Evolutionary conservation across 2,329 filamentous ascomycete species (phyloP), one percentile per base, ranked within the genome.

Genomic region (Colletotrichum karsti): DNA sequence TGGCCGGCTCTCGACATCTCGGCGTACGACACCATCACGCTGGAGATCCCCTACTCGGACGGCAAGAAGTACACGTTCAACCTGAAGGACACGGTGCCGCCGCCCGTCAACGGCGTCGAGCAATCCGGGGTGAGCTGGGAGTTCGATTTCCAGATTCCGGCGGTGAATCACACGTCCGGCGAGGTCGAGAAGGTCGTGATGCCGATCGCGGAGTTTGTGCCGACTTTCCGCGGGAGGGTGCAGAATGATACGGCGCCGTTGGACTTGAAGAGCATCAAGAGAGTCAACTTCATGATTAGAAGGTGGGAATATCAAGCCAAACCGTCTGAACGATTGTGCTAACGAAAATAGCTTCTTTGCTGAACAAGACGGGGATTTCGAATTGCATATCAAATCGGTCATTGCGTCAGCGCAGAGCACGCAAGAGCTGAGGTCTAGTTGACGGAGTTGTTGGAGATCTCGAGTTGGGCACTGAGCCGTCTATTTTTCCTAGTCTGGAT

Each of bases 231-330:
- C 3, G 93, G 93, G 0, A 87, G 85, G 73, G 84, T 90, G 67
- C 85, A 87, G 75, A 80, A 86, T 22, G 88, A 92, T 78, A 87
- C 87, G 0, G 77, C 83, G 63, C 83, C 86, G 7, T 76, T 96
- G 71, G 82, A 94, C 72, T 74, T 87, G 71, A 82, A 81, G 48
- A 81, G 83, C 46, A 82, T 96, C 44, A 91, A 87, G 78, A 84
- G 92, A 48, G 81, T 95, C 22, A 91, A 89, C 54, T 83, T 96
- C 62, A 95, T 96, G 93, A 92, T 92, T 84, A 83, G 93, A 76
- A 96, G 93, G 92, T 93, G 77, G 67, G 81, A 75, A 12, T 10
- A 5, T 50, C 5, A 12, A 7, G 26, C 5, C 13, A 28, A 10
- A 5, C 7, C 18, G n/a, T 5, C 8, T 13, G 15, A 7, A 8